These are phyloP conservation scores for Talaromyces islandicus DNA, from an alignment of 2,329 filamentous ascomycete species.

Conservation along the genomic window DNA sequence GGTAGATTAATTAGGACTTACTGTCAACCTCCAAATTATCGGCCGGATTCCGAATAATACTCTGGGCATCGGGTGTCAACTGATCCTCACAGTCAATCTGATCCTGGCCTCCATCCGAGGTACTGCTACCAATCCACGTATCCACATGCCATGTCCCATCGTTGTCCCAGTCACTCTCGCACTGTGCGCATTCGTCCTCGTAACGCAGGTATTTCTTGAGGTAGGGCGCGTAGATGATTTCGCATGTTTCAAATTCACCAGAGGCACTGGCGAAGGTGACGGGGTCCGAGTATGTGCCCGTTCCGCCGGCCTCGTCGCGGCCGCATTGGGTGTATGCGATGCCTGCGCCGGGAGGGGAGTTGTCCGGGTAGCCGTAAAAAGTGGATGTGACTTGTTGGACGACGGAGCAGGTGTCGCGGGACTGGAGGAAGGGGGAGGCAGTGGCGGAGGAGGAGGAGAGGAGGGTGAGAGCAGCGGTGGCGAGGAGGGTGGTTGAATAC, in stretches of 20 bases:
- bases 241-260: conserved; percentile 37
- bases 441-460: not conserved
- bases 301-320: conserved; percentile 34
- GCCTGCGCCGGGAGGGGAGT: conserved; percentile 29
- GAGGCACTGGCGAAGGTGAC: conserved; percentile 39
- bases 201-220: conserved; percentile 39
- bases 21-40: conserved; percentile 26
- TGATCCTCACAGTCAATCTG: conserved; percentile 32
- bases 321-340: conserved; percentile 32
- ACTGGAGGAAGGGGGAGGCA: not conserved
- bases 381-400: conserved; percentile 26
- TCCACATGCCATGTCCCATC: conserved; percentile 26
- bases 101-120: conserved; percentile 22
- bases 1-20: too few species aligned
- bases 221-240: conserved; percentile 42
- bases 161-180: conserved; percentile 20
- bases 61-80: conserved; percentile 26
- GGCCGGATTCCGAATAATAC: conserved; percentile 26
- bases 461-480: not conserved
- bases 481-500: not conserved
- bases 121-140: conserved; percentile 33
- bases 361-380: conserved; percentile 39
- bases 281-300: conserved; percentile 38
- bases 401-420: conserved; percentile 5
- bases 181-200: conserved; percentile 31